Percentiles rank a stretch among this genome's conserved stretches.
Conservation (phyloP, 805 yeast species). For the Ogataea trehaloabstinens region DNA sequence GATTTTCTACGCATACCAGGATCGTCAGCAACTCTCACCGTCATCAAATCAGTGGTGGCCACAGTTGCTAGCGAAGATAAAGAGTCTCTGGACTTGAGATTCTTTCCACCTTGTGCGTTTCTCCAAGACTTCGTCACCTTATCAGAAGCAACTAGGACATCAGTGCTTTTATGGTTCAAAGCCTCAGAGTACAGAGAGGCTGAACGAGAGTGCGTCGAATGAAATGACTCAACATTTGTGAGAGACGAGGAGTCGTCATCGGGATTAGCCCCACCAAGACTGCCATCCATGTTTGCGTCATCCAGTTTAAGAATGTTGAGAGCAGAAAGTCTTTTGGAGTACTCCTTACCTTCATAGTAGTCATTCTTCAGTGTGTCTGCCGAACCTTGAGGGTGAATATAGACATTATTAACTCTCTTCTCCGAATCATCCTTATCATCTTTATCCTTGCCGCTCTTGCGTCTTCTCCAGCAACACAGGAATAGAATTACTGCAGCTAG, state of each 20-base stretch:
- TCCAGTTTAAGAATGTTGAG: slow-evolving; percentile 53
- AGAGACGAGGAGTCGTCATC: slow-evolving; percentile 45
- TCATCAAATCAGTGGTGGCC: slow-evolving; percentile 77
- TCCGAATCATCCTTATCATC: slow-evolving; percentile 29
- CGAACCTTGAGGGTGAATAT: slow-evolving; percentile 19
- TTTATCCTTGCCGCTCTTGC: slow-evolving; percentile 31
- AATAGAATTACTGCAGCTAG: slow-evolving; percentile 48
- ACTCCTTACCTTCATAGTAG: slow-evolving; percentile 26
- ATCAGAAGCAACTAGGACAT: slow-evolving; percentile 32
- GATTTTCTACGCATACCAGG: slow-evolving; percentile 38
- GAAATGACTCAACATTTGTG: slow-evolving; percentile 48
- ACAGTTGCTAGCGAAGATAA: slow-evolving; percentile 77
- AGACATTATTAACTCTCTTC: slow-evolving; percentile 15
- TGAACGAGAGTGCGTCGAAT: slow-evolving; percentile 22
- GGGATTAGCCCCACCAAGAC: slow-evolving; percentile 8
- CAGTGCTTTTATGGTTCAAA: slow-evolving; percentile 38
- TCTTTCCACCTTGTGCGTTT: slow-evolving; percentile 38
- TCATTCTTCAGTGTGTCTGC: slow-evolving; percentile 24
- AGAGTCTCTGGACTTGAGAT: slow-evolving; percentile 52
- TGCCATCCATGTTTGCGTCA: slow-evolving; percentile 31
- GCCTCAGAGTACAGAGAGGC: slow-evolving; percentile 38
- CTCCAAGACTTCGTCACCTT: slow-evolving; percentile 64
- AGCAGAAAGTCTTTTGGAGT: slow-evolving; percentile 42
- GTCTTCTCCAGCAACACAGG: slow-evolving; percentile 54
- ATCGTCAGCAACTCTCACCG: slow-evolving; percentile 73